Percentiles rank a stretch among this genome's conserved stretches.
phyloP scores from a whole-genome alignment of 2,329 filamentous ascomycete genomes.

The Pyrenophora teres region DNA sequence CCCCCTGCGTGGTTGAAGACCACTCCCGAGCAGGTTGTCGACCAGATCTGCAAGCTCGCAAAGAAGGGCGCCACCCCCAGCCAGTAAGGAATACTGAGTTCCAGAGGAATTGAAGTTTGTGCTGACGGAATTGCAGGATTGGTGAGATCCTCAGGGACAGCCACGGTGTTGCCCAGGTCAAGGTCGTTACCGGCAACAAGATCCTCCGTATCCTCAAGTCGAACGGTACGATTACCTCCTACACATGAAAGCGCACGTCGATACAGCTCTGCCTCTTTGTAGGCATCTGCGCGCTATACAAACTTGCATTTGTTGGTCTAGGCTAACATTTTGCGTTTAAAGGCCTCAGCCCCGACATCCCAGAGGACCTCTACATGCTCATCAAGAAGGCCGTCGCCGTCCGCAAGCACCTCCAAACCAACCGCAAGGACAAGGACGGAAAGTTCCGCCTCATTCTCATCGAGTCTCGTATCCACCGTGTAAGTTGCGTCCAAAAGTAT shows the following conservation, averaged over 20 bases:
- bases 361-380: slow-evolving; percentile 99
- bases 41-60: slow-evolving; percentile 99
- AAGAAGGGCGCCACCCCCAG: slow-evolving; percentile 98
- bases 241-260: slow-evolving; percentile 47
- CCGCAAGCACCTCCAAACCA: slow-evolving; percentile 99
- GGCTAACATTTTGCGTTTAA: slow-evolving; percentile 43
- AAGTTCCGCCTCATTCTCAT: slow-evolving; percentile 99
- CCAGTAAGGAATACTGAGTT: slow-evolving; percentile 54
- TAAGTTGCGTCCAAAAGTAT: not conserved
- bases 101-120: not conserved
- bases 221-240: slow-evolving; percentile 67
- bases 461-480: slow-evolving; percentile 99
- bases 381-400: slow-evolving; percentile 97
- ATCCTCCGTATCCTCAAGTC: slow-evolving; percentile 20
- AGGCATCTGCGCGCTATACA: slow-evolving; percentile 69
- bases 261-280: slow-evolving; percentile 38
- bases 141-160: slow-evolving; percentile 98
- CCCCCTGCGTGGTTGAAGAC: slow-evolving; percentile 97
- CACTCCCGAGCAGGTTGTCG: slow-evolving; percentile 96
- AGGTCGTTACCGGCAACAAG: slow-evolving; percentile 84
- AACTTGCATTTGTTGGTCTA: slow-evolving; percentile 52
- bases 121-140: slow-evolving; percentile 59
- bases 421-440: slow-evolving; percentile 99
- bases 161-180: slow-evolving; percentile 97
- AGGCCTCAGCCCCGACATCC: slow-evolving; percentile 98